A percentile compares a stretch with the other conserved stretches of the same genome.
phyloP scores from a whole-genome alignment of 2,329 filamentous ascomycete species.

The Stemphylium beticola region DNA sequence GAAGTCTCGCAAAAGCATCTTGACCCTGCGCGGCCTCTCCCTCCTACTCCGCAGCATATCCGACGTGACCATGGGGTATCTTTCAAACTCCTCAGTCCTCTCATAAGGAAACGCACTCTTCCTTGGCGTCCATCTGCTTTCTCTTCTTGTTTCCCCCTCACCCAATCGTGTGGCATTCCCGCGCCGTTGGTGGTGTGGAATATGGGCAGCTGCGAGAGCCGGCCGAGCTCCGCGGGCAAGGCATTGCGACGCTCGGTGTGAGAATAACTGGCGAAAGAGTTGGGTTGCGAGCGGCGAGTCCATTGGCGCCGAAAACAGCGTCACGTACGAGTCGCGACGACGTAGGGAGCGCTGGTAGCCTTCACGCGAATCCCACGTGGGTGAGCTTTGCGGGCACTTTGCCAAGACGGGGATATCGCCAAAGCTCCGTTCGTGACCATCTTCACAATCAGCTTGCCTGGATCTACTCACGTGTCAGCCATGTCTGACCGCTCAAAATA shows the following conservation, averaged over 20 bases:
- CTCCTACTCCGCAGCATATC: slow-evolving; percentile 73
- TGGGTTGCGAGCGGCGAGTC: slow-evolving; percentile 79
- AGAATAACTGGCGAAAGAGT: slow-evolving; percentile 85
- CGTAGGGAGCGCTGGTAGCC: slow-evolving; percentile 22
- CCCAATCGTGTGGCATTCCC: slow-evolving; percentile 36
- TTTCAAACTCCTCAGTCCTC: slow-evolving; percentile 77
- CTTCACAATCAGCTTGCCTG: slow-evolving; percentile 1
- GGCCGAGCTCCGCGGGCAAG: slow-evolving; percentile 56
- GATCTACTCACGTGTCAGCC: not conserved
- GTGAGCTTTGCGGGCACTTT: slow-evolving; percentile 30
- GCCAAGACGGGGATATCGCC: slow-evolving; percentile 37
- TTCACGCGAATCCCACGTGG: slow-evolving; percentile 29
- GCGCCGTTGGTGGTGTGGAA: slow-evolving; percentile 38
- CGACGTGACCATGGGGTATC: slow-evolving; percentile 86
- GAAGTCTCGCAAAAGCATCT: slow-evolving; percentile 97
- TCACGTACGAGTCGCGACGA: slow-evolving; percentile 17
- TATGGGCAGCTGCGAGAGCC: slow-evolving; percentile 47
- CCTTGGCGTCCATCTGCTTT: slow-evolving; percentile 86
- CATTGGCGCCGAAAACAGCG: slow-evolving; percentile 60
- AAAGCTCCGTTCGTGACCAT: slow-evolving; percentile 28
- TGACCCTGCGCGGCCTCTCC: slow-evolving; percentile 83
- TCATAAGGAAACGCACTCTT: slow-evolving; percentile 76
- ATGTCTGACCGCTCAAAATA: slow-evolving; percentile 55
- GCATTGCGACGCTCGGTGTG: slow-evolving; percentile 66
- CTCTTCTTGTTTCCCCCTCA: slow-evolving; percentile 55